Evolutionary conservation across 202 grass and related monocot species (phyloP).

Genomic region (Setaria italica): DNA sequence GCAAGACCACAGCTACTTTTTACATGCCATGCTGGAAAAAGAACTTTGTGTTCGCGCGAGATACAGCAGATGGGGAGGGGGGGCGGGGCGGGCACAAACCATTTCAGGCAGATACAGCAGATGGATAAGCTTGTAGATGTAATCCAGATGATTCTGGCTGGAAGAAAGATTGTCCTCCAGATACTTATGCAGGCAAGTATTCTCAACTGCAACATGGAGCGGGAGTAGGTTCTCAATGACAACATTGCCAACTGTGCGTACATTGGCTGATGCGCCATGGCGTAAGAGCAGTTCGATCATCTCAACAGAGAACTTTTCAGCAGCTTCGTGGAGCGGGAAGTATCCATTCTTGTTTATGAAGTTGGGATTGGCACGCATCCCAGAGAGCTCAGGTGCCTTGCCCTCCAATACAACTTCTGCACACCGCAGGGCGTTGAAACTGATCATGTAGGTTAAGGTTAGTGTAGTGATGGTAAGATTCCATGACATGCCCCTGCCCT

Average conservation of each 20-base stretch:
- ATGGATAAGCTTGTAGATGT: constrained; percentile 39
- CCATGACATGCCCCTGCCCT: background rate
- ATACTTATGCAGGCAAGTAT: constrained; percentile 37
- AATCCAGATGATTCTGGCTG: background rate
- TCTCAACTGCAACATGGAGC: constrained; percentile 29
- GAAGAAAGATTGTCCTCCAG: constrained; percentile 19
- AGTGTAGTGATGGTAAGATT: constrained; percentile 1
- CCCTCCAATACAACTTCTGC: constrained; percentile 35
- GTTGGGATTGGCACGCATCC: constrained; percentile 35
- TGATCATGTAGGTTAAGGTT: constrained; percentile 30
- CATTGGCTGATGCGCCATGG: constrained; percentile 44
- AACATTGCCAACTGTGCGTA: background rate
- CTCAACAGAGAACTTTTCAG: constrained; percentile 26
- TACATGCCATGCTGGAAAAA: background rate
- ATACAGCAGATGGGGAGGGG: background rate
- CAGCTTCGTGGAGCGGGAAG: constrained; percentile 33
- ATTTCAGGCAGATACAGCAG: constrained; percentile 43
- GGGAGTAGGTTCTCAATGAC: constrained; percentile 20
- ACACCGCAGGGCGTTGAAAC: constrained; percentile 5
- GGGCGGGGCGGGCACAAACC: constrained; percentile 15
- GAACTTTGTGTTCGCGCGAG: background rate
- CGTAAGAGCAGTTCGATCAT: constrained; percentile 45
- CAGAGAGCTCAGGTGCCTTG: background rate
- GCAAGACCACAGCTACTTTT: constrained; percentile 2
- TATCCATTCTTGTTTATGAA: constrained; percentile 26